phyloP scores from a whole-genome alignment of 306 rosid species.

The Biancaea sappan region DNA sequence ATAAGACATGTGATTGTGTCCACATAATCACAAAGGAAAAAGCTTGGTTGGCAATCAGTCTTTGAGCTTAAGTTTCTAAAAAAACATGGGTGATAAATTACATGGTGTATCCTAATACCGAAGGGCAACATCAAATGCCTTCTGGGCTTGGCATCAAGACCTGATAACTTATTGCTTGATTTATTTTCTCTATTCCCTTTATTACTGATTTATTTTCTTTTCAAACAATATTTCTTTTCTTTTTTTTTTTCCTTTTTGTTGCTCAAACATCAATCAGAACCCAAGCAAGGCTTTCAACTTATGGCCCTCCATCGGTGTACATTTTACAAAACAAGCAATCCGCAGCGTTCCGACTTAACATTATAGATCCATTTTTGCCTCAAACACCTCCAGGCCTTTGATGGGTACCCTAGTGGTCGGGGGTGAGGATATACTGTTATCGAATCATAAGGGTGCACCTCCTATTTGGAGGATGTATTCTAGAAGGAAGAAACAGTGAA shows the following conservation, averaged over 20 bases:
- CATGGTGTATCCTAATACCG: not conserved
- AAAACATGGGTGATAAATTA: not conserved
- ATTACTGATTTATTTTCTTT: not conserved
- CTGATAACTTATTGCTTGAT: slow-evolving; percentile 17
- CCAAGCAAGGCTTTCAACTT: not conserved
- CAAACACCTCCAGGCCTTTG: slow-evolving; percentile 12
- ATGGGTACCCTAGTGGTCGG: too few relatives aligned
- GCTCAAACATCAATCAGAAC: not conserved
- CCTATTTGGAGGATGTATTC: too few relatives aligned
- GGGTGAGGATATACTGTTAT: too few relatives aligned
- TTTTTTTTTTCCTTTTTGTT: too few relatives aligned
- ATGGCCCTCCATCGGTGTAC: not conserved
- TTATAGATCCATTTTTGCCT: slow-evolving; percentile 13
- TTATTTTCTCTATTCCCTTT: not conserved
- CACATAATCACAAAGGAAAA: not conserved
- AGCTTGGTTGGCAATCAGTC: slow-evolving; percentile 6
- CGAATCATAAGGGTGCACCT: too few relatives aligned
- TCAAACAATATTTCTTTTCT: not conserved
- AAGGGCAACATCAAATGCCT: slow-evolving; percentile 12
- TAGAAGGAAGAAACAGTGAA: too few relatives aligned
- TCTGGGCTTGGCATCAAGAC: not conserved
- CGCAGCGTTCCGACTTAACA: not conserved
- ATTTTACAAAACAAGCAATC: not conserved
- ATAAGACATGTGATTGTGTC: not conserved
- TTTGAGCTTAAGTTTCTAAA: not conserved